Evolutionary conservation across 73 alveolate species (phyloP).

Genomic region (Paramecium bursaria): DNA sequence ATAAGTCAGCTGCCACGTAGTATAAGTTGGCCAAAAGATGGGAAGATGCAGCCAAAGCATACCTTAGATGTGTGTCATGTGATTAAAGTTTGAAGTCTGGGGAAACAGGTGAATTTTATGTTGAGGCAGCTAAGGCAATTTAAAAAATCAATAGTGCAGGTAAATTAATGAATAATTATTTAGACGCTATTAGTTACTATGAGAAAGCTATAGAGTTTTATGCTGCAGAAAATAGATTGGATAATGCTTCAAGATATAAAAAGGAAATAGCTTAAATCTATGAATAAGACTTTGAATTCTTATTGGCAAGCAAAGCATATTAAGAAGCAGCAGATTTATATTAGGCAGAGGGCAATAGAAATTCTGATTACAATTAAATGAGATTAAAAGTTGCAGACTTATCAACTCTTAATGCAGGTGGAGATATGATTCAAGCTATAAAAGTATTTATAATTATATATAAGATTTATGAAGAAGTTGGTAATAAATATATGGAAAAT

Average conservation of each 20-base stretch:
- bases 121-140: conserved; percentile 58
- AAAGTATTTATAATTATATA: no score
- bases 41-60: conserved; percentile 49
- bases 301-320: conserved; percentile 32
- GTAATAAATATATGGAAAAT: conserved; percentile 61
- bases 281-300: conserved; percentile 41
- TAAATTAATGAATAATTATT: background rate
- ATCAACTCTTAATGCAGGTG: conserved; percentile 34
- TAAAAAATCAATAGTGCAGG: conserved; percentile 52
- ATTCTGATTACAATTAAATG: conserved; percentile 50
- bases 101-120: conserved; percentile 37
- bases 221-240: conserved; percentile 56
- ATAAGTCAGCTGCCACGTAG: conserved; percentile 71
- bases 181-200: conserved; percentile 19
- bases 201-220: conserved; percentile 49
- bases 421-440: conserved; percentile 32
- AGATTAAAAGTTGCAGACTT: conserved; percentile 58
- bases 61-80: conserved; percentile 32
- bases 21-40: conserved; percentile 60
- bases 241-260: conserved; percentile 47
- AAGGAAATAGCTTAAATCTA: conserved; percentile 57
- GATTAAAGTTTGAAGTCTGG: conserved; percentile 37
- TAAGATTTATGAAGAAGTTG: conserved; percentile 49
- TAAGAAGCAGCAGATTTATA: conserved; percentile 52
- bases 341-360: conserved; percentile 53